Conservation (phyloP, 129 eudicot genomes). For the Flaveria bidentis region DNA sequence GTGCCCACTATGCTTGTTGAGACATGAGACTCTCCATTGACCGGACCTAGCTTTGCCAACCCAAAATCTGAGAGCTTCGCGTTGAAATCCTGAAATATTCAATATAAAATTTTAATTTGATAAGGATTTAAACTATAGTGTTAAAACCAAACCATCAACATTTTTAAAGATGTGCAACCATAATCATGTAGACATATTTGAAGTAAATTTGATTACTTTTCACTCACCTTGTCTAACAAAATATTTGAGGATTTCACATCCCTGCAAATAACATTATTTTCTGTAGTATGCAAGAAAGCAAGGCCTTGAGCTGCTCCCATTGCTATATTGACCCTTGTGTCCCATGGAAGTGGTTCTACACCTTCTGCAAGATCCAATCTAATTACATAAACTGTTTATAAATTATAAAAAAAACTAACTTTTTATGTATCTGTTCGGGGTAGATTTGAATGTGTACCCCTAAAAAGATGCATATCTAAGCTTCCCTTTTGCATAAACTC, state of each 20-base stretch:
- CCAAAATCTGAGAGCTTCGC: slow-evolving; percentile 83
- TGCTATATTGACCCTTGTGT: slow-evolving; percentile 33
- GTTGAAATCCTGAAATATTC: slow-evolving; percentile 44
- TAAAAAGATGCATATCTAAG: slow-evolving; percentile 64
- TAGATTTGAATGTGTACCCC: slow-evolving; percentile 37
- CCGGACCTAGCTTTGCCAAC: slow-evolving; percentile 62
- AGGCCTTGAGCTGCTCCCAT: slow-evolving; percentile 37
- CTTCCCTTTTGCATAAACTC: slow-evolving; percentile 72
- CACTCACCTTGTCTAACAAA: slow-evolving; percentile 53
- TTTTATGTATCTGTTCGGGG: neutral
- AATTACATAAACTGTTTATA: too few species aligned
- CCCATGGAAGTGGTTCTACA: slow-evolving; percentile 28
- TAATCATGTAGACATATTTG: neutral
- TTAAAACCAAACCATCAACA: slow-evolving; percentile 4
- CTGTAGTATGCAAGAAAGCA: slow-evolving; percentile 37
- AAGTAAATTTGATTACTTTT: neutral
- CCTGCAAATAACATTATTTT: slow-evolving; percentile 56
- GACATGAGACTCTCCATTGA: slow-evolving; percentile 59
- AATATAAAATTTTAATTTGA: neutral
- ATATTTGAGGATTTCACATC: slow-evolving; percentile 77
- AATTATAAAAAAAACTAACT: too few species aligned
- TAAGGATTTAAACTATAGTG: neutral
- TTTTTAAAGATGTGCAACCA: neutral
- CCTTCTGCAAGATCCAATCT: slow-evolving; percentile 15
- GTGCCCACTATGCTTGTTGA: slow-evolving; percentile 61